Evolutionary conservation across 2,329 filamentous ascomycete genomes (phyloP).

Genomic region (Parastagonospora avenae): DNA sequence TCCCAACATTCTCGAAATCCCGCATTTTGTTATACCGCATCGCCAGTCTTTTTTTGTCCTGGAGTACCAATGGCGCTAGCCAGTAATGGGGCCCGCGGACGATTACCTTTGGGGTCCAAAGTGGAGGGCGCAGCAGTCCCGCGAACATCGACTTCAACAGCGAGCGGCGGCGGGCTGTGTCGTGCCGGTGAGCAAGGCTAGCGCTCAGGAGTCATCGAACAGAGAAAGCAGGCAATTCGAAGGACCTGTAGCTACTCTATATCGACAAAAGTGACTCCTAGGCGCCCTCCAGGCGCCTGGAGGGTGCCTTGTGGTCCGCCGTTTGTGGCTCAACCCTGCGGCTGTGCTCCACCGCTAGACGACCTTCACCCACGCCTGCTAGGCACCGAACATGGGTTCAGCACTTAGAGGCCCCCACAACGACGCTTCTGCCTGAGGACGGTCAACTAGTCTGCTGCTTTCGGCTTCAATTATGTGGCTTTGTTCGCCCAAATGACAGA

Average conservation of each 20-base stretch:
- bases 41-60: conserved; percentile 1
- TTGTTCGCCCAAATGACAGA: conserved; percentile 22
- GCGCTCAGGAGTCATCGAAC: conserved; percentile 23
- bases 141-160: conserved; percentile 13
- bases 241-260: conserved; percentile 33
- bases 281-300: conserved; percentile 11
- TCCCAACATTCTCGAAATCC: neutral
- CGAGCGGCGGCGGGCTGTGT: conserved; percentile 34
- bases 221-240: conserved; percentile 15
- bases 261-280: conserved; percentile 25
- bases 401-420: conserved; percentile 19
- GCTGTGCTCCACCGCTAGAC: conserved; percentile 30
- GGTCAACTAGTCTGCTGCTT: conserved; percentile 27
- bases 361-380: conserved; percentile 23
- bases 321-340: conserved; percentile 26
- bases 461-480: conserved; percentile 29
- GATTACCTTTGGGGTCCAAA: conserved; percentile 6
- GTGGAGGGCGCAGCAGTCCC: conserved; percentile 27
- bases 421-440: conserved; percentile 33
- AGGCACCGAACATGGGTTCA: conserved; percentile 40
- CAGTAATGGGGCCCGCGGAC: conserved; percentile 5
- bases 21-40: neutral
- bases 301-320: conserved; percentile 38
- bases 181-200: conserved; percentile 29
- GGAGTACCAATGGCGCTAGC: conserved; percentile 2